Percentiles rank a stretch among this genome's conserved stretches.
Conservation (phyloP, 768 basidiomycete species). For the Chalciporus piperatus region DNA sequence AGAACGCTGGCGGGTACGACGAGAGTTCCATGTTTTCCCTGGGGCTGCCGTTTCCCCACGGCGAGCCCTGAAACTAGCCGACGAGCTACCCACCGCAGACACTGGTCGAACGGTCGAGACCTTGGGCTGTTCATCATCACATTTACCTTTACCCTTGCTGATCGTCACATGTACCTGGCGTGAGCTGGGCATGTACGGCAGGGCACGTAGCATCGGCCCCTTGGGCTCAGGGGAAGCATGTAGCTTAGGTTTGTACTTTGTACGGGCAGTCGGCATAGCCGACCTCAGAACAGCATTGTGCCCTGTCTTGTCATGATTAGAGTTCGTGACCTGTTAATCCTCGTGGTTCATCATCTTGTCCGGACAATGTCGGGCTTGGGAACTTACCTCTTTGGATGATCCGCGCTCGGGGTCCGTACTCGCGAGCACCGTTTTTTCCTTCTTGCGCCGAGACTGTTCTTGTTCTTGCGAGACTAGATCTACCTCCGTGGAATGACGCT, state of each 20-base stretch:
- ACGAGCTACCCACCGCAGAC: background rate
- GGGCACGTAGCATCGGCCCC: constrained; percentile 14
- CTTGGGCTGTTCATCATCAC: constrained; percentile 6
- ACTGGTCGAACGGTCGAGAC: background rate
- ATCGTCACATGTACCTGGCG: constrained; percentile 10
- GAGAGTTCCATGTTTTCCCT: background rate
- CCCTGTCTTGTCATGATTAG: constrained; percentile 3
- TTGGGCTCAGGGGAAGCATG: constrained; percentile 8
- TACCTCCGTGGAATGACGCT: constrained; percentile 41
- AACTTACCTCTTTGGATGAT: constrained; percentile 17
- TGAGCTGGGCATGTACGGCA: constrained; percentile 19
- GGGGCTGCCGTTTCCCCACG: background rate
- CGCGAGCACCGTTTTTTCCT: constrained; percentile 25
- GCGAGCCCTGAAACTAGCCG: constrained; percentile 5
- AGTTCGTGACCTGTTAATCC: constrained; percentile 3
- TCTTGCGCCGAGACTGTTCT: constrained; percentile 28
- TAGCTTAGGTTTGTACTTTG: constrained; percentile 27
- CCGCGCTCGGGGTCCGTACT: constrained; percentile 8
- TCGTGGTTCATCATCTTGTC: background rate
- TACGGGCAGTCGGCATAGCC: constrained; percentile 26
- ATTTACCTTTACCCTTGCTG: constrained; percentile 10
- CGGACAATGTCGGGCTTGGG: constrained; percentile 1
- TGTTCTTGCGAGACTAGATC: constrained; percentile 12
- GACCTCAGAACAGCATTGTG: constrained; percentile 4
- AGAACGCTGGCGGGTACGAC: constrained; percentile 6